phyloP scores from a whole-genome alignment of 202 grass and related monocot genomes.

The Brachypodium distachyon region DNA sequence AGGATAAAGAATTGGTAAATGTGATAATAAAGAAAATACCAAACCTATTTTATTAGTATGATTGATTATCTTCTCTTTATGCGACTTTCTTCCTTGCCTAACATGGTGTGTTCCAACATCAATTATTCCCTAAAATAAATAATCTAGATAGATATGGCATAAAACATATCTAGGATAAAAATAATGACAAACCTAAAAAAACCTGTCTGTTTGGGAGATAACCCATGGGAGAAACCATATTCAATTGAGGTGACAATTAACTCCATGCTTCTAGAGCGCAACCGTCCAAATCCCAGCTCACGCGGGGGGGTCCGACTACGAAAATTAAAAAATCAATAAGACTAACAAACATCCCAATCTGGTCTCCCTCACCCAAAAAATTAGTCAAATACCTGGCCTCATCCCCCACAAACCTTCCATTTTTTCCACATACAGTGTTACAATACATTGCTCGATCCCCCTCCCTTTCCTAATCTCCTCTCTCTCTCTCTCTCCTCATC shows the following conservation, averaged over 20 bases:
- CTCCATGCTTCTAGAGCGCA: neutral
- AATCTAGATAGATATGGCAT: neutral
- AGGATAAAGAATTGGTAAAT: no score
- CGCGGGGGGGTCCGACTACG: neutral
- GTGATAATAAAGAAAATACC: neutral
- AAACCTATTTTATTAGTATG: neutral
- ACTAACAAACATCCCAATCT: slow-evolving; percentile 1
- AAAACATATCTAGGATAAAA: neutral
- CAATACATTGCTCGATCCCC: neutral
- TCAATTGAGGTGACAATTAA: neutral
- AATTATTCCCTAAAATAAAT: slow-evolving; percentile 2
- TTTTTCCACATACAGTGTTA: neutral
- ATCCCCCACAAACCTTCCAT: neutral
- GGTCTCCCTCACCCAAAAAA: neutral
- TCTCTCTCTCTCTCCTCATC: neutral
- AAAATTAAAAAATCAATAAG: slow-evolving; percentile 11
- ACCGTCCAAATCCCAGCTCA: neutral
- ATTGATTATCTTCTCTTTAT: neutral
- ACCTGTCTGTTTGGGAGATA: neutral
- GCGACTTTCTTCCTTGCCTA: neutral
- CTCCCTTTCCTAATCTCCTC: neutral
- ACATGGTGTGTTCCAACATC: neutral
- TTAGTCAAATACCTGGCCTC: slow-evolving; percentile 8
- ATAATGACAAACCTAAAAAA: neutral
- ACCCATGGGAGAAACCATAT: neutral